phyloP scores from a whole-genome alignment of 1,139 yeast species.

The Geotrichum aggregatum region DNA sequence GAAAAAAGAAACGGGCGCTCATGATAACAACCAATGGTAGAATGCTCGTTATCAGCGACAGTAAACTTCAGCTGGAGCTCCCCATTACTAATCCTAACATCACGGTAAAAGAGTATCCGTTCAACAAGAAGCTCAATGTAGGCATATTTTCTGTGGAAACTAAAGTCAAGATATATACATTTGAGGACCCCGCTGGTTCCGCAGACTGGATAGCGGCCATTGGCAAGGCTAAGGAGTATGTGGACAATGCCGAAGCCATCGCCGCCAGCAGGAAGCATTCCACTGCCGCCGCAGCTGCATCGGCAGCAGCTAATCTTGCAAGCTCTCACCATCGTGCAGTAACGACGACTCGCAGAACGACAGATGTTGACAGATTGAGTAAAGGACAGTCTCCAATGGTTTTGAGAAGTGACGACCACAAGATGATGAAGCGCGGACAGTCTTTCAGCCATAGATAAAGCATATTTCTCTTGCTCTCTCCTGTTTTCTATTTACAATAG shows the following conservation, averaged over 20 bases:
- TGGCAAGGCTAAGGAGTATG: conserved; percentile 31
- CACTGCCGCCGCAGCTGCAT: conserved; percentile 36
- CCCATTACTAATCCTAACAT: conserved; percentile 37
- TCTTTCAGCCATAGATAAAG: neutral
- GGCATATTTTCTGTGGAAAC: conserved; percentile 37
- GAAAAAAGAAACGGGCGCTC: conserved; percentile 35
- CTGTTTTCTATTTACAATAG: too few relatives aligned
- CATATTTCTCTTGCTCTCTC: neutral
- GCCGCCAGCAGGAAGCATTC: conserved; percentile 24
- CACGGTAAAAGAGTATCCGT: conserved; percentile 35
- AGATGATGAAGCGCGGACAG: neutral
- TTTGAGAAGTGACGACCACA: neutral
- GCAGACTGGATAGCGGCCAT: conserved; percentile 38
- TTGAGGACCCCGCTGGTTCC: conserved; percentile 37
- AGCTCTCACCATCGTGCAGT: neutral
- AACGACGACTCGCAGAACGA: neutral
- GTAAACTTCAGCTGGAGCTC: conserved; percentile 28
- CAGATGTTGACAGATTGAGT: neutral
- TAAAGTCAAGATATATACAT: conserved; percentile 35
- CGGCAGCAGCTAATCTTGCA: conserved; percentile 35
- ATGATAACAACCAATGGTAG: conserved; percentile 39
- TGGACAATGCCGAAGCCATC: conserved; percentile 27
- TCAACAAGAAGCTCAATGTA: conserved; percentile 30
- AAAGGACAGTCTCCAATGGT: neutral
- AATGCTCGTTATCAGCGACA: conserved; percentile 26